Base-by-base conservation (phyloP, 371 early-diverging fungal species). In the Mortierella sp. region DNA sequence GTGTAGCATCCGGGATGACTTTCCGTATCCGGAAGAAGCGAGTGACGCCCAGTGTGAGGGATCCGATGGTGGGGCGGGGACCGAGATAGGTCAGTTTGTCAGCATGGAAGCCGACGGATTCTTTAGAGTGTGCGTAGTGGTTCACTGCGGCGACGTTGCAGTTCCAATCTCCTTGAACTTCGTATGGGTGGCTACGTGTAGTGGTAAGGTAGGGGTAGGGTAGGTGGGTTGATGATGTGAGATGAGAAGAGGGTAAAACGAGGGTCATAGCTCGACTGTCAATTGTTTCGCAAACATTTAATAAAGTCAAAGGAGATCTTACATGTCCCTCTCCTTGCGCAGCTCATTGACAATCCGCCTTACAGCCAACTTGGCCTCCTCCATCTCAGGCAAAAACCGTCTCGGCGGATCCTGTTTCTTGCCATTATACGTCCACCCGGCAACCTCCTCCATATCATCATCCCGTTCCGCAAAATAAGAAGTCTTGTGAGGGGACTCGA, bases 71-170 rank as follows among this genome's bases (percentile, higher is more conserved):
- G 0, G 93, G 92, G 7, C 90, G 77, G 10, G 92, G 92, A 0
- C 94, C 94, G 44, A 93, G 84, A 60, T 92, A 89, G 0, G 91
- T 92, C 72, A 93, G 71, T 78, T 87, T 84, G 74, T 90, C 90
- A 7, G 88, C 88, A 71, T 90, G 90, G 88, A 89, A 89, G 3
- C 88, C 89, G 27, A 90, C 90, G 14, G 82, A 82, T 63, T 88
- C 85, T 73, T 87, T 84, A 4, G 88, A 88, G 68, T 84, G 79
- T 0, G 88, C 88, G 41, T 89, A 89, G 29, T 87, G 84, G 70
- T 89, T 89, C 44, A 75, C 88, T 6, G 88, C 89, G 12, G 89
- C 89, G n/a, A 88, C 87, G 41, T 88, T 89, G 49, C 87, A 82
- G 43, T 84, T 77, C 89, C 89, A 89, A 8, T 79, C 80, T 0